Base-by-base conservation (phyloP, 1,284 basidiomycete genomes). In the Tilletiaria anomala region DNA sequence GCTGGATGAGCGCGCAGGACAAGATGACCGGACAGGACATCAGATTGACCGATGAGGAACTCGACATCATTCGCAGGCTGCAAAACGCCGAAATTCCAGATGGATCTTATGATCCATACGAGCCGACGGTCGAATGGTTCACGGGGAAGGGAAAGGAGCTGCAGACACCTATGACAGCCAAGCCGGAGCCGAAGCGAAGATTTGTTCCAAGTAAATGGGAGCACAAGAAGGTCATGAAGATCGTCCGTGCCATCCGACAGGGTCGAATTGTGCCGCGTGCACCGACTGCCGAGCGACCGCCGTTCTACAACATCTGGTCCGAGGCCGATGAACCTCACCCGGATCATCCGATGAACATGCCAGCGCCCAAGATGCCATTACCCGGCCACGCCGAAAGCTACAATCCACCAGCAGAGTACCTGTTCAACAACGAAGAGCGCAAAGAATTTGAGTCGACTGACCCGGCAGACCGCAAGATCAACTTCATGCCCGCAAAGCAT, bases 201-300 rank as follows among this genome's bases (percentile, higher is more conserved):
- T 99, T 91, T 78, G 78, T 96, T 5, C 86, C 91, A 11, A 91
- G 85, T 71, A 97, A 93, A 74, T 97, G 93, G 93, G 93, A 97
- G 72, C 94, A 96, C 71, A 81, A 94, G 75, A 97, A 97, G 77
- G 78, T 97, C 54, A 94, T 97, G 88, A 99, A 97, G 77, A 96
- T 97, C 55, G 91, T 97, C 48, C 86, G 89, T 40, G 91, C 91
- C 12, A 97, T 97, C 60, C 80, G 93, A 17, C 80, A 88, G 71
- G 93, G 93, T 31, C 79, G 86, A 24, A 97, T 99, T 54, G 65
- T 87, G 4, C 83, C 88, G 33, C 80, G 82, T 53, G 93, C 88
- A 69, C 84, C 87, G 3, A 43, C 55, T 8, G 43, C 47, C 31
- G 26, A 29, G 26, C 15, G 29, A 12, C 29, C 38, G 3, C 75